These are phyloP conservation scores for Acacia melanoxylon DNA, from an alignment of 306 rosid species.

Conservation along the genomic window DNA sequence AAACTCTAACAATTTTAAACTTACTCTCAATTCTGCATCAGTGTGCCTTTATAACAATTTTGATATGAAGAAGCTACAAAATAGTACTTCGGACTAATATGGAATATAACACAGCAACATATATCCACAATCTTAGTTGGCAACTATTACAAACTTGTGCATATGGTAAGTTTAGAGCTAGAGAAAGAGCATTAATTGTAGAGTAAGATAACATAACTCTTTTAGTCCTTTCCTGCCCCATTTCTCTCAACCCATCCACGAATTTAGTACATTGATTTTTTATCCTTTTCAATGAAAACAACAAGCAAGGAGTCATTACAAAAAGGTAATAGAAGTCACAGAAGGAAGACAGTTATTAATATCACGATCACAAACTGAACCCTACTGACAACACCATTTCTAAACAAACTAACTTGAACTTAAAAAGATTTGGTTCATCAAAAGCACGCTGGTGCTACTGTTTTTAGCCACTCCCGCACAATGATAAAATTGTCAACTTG, in stretches of 20 bases:
- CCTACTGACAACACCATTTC: neutral
- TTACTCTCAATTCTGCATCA: constrained; percentile 13
- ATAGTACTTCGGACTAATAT: neutral
- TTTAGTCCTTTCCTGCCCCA: neutral
- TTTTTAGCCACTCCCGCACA: constrained; percentile 2
- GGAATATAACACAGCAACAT: neutral
- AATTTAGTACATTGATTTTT: neutral
- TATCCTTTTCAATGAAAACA: neutral
- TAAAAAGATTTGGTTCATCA: neutral
- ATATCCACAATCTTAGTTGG: neutral
- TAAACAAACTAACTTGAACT: neutral
- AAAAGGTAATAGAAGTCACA: neutral
- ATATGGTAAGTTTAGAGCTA: neutral
- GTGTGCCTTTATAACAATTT: neutral
- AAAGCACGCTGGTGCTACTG: neutral
- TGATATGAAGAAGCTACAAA: neutral
- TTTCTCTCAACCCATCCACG: neutral
- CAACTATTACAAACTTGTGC: neutral
- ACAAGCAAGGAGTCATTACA: neutral
- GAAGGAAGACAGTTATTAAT: neutral
- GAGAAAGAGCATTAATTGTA: neutral
- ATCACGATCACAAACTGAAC: neutral
- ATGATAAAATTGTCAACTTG: neutral
- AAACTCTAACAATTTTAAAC: constrained; percentile 19
- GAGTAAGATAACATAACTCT: neutral